Percentiles rank a stretch among this genome's conserved stretches.
These are phyloP conservation scores for Vitis labrusca DNA, from an alignment of 164 flowering plant species.

Conservation along the genomic window DNA sequence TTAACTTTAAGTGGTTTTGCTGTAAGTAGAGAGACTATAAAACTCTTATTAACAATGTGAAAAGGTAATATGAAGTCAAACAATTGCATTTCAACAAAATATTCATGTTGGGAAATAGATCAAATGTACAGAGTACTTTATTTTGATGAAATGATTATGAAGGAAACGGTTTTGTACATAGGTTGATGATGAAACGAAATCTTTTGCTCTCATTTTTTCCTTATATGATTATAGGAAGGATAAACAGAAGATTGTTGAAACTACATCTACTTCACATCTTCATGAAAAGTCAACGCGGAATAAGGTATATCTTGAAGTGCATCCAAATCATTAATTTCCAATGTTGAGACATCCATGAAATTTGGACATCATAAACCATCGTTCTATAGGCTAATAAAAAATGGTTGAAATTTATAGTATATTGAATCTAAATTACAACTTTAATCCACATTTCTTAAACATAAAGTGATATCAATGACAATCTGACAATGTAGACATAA, in stretches of 20 bases:
- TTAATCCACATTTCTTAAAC: too few relatives aligned
- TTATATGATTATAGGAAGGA: constrained; percentile 35
- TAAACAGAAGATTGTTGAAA: constrained; percentile 32
- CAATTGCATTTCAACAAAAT: too few relatives aligned
- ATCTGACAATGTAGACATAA: too few relatives aligned
- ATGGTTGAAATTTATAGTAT: not conserved
- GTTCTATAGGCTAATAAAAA: not conserved
- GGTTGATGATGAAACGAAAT: too few relatives aligned
- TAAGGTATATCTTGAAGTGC: constrained; percentile 31
- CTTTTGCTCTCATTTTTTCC: not conserved
- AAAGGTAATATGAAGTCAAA: too few relatives aligned
- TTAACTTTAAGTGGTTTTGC: too few relatives aligned
- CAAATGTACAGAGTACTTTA: not conserved
- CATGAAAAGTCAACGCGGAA: constrained; percentile 32
- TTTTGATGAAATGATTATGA: not conserved
- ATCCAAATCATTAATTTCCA: too few relatives aligned
- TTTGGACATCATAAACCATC: not conserved
- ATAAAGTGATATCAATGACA: too few relatives aligned
- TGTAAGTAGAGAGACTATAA: too few relatives aligned
- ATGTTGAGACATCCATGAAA: not conserved
- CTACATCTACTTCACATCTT: constrained; percentile 17
- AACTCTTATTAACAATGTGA: too few relatives aligned
- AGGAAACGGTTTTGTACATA: too few relatives aligned
- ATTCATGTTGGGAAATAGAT: not conserved
- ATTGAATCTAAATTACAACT: not conserved